Base-by-base conservation (phyloP, 2,329 filamentous ascomycete species). In the Fusarium haematococcum region DNA sequence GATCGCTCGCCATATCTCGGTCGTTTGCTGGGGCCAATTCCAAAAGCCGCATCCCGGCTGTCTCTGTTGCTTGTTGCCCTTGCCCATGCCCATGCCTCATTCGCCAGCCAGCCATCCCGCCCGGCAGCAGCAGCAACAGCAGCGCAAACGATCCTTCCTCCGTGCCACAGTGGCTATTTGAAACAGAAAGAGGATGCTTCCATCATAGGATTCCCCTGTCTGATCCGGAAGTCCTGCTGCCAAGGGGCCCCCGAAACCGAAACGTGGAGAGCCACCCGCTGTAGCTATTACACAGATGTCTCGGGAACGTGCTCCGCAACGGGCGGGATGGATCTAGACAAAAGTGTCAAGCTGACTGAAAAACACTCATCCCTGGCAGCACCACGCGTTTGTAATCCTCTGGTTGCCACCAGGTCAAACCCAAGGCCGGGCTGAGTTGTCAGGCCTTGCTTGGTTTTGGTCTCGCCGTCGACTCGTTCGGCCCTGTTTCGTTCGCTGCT, bases 291-390 rank as follows among this genome's bases (percentile, higher is more conserved):
- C 32, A 37, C 23, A 57, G 23, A 57, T 64, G 61, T 56, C 61
- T 64, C 61, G 48, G 35, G 50, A 64, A 14, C 23, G n/a, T 63
- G n/a, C 33, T 41, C 45, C 43, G 35, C n/a, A 35, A 43, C 35
- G 37, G 50, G 48, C 60, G 39, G 52, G 67, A 74, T 25, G 23
- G 59, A 73, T 74, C 67, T 74, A 50, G 61, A 45, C 70, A 69
- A 37, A 41, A 48, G 59, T 50, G 39, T 48, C 37, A 43, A 45
- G 62, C 33, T 37, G 32, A 62, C 35, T 23, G 39, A 43, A 58
- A 35, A 32, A 54, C 56, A 61, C 33, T 37, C 56, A 57, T n/a
- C 52, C 41, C 41, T 41, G 23, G n/a, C 33, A 54, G 43, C 43
- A 68, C 59, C 41, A 27, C 59, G 37, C 35, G 54, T 43, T 48